Conservation (phyloP, 2,329 filamentous ascomycete species). For the Colletotrichum sojae region DNA sequence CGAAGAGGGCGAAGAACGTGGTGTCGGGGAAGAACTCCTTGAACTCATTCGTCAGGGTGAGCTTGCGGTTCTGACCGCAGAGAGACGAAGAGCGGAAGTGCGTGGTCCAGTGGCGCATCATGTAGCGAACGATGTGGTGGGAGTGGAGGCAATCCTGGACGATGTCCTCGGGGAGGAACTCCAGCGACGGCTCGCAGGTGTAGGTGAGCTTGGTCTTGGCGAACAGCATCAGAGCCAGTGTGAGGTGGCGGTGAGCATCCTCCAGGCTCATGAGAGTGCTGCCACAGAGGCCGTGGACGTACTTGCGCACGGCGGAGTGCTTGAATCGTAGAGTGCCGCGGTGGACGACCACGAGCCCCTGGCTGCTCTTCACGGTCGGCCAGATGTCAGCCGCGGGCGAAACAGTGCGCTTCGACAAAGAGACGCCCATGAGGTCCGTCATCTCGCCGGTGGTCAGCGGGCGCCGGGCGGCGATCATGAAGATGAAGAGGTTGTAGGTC, state of each 20-base stretch:
- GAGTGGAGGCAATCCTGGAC: slow-evolving; percentile 46
- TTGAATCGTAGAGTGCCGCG: slow-evolving; percentile 54
- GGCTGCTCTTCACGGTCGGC: slow-evolving; percentile 31
- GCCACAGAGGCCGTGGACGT: slow-evolving; percentile 51
- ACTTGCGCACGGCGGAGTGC: slow-evolving; percentile 50
- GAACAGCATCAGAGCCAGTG: slow-evolving; percentile 53
- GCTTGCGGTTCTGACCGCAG: slow-evolving; percentile 45
- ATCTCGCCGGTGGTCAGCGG: slow-evolving; percentile 51
- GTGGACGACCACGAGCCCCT: slow-evolving; percentile 51
- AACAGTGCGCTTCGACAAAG: slow-evolving; percentile 41
- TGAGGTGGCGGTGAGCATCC: slow-evolving; percentile 53
- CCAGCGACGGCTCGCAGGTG: slow-evolving; percentile 47
- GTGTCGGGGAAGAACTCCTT: slow-evolving; percentile 53
- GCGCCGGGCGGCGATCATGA: slow-evolving; percentile 51
- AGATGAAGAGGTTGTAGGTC: slow-evolving; percentile 48
- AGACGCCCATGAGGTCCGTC: slow-evolving; percentile 51
- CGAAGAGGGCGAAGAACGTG: slow-evolving; percentile 53
- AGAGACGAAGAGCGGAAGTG: slow-evolving; percentile 54
- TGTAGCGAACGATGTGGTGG: slow-evolving; percentile 52
- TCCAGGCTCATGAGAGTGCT: slow-evolving; percentile 50
- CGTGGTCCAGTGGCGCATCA: slow-evolving; percentile 52
- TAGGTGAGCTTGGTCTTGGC: slow-evolving; percentile 47
- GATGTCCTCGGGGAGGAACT: slow-evolving; percentile 45
- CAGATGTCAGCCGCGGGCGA: slow-evolving; percentile 41
- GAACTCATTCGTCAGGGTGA: slow-evolving; percentile 51